Conservation (phyloP, 352 stramenopile genomes). For the Pythium vanterpoolii region DNA sequence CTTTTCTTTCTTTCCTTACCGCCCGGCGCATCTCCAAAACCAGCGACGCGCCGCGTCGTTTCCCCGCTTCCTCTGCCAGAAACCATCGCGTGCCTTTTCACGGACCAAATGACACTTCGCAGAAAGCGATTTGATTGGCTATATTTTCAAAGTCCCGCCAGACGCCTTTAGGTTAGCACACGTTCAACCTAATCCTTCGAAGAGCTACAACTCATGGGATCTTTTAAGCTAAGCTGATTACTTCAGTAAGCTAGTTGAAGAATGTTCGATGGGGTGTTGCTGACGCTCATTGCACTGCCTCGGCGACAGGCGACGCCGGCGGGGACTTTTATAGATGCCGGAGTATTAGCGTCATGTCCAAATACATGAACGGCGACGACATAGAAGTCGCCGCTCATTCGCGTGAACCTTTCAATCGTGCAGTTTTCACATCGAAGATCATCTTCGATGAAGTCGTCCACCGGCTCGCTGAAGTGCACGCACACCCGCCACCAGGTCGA, state of each 20-base stretch:
- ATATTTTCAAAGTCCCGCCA: background rate
- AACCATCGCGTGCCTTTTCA: background rate
- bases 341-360: background rate
- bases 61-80: slow-evolving; percentile 11
- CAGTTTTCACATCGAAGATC: slow-evolving; percentile 39
- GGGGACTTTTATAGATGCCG: slow-evolving; percentile 17
- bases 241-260: slow-evolving; percentile 5
- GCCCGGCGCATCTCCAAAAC: background rate
- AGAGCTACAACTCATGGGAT: background rate
- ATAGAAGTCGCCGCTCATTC: slow-evolving; percentile 47
- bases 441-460: slow-evolving; percentile 58
- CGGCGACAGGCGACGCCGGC: background rate
- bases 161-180: background rate
- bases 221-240: background rate
- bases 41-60: slow-evolving; percentile 10
- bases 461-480: slow-evolving; percentile 70
- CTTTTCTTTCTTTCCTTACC: slow-evolving; percentile 27
- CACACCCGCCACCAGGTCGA: slow-evolving; percentile 23
- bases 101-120: background rate
- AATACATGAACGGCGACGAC: slow-evolving; percentile 11
- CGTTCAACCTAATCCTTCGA: slow-evolving; percentile 8
- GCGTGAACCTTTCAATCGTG: slow-evolving; percentile 32
- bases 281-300: background rate
- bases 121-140: background rate
- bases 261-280: slow-evolving; percentile 17